Conservation (phyloP, 768 basidiomycete species). For the Leccinum incarnatum region DNA sequence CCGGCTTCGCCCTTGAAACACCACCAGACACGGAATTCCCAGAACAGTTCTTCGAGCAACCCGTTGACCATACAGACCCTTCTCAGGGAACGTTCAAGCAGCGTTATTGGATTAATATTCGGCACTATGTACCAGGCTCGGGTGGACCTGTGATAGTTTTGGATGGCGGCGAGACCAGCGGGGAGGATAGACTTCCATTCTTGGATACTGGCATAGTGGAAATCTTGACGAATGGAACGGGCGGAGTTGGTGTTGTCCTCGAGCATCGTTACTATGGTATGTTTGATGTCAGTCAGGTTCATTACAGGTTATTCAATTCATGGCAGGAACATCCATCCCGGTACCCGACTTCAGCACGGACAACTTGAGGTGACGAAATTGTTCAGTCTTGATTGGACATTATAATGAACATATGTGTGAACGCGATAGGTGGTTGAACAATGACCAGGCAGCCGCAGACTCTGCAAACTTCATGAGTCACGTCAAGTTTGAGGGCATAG, state of each 20-base stretch:
- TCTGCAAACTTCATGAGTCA: slow-evolving; percentile 88
- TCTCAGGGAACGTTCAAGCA: slow-evolving; percentile 69
- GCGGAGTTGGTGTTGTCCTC: slow-evolving; percentile 87
- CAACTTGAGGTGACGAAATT: slow-evolving; percentile 55
- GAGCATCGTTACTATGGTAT: slow-evolving; percentile 90
- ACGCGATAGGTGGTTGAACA: slow-evolving; percentile 72
- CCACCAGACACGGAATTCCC: slow-evolving; percentile 42
- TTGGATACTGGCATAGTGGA: slow-evolving; percentile 80
- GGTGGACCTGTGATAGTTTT: slow-evolving; percentile 86
- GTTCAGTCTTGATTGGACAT: background rate
- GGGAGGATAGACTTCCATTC: slow-evolving; percentile 55
- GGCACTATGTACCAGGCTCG: slow-evolving; percentile 68
- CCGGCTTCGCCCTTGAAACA: slow-evolving; percentile 10
- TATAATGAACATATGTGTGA: slow-evolving; percentile 5
- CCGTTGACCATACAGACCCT: slow-evolving; percentile 75
- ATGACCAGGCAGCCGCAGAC: slow-evolving; percentile 86
- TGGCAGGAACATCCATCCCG: slow-evolving; percentile 67
- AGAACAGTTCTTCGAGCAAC: slow-evolving; percentile 75
- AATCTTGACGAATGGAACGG: slow-evolving; percentile 78
- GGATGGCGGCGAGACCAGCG: slow-evolving; percentile 92
- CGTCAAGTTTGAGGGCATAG: slow-evolving; percentile 69
- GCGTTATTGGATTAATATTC: slow-evolving; percentile 88
- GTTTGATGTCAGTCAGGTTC: slow-evolving; percentile 8
- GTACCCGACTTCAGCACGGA: slow-evolving; percentile 80
- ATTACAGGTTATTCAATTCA: background rate